Base-by-base conservation (phyloP, 345 rosid species). In the Bruguiera sexangula region DNA sequence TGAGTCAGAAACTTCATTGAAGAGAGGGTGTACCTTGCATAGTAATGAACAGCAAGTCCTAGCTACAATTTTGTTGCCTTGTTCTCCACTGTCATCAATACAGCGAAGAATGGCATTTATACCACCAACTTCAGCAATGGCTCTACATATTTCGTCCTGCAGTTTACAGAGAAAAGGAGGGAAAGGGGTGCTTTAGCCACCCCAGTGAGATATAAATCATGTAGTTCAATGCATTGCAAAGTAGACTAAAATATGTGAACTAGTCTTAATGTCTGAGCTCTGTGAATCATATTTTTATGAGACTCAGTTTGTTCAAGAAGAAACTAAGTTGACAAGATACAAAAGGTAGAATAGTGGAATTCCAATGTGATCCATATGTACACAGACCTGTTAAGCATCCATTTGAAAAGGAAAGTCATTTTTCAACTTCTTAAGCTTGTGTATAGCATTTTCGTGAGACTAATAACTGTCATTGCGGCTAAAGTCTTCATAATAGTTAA, bases 91-190 rank as follows among this genome's bases (percentile, higher is more conserved):
- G 59, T 83, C 88, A 81, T 87, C 96, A 74, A 92, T 86, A 62
- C 93, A 86, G 63, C 46, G 76, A 64, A 95, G 92, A 76, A 88
- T 82, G 21, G 77, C 86, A 75, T 90, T 91, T 37, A 95, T 87
- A 68, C 97, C 98, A 48, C 98, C 98, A 77, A 65, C 81, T 73
- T 92, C 96, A 34, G 98, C 98, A 55, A 95, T 89, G 69, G 88
- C 87, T 81, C 85, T 90, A 69, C 96, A 90, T 73, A 90, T 93
- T 73, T 81, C 91, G 75, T 91, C 93, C 93, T 91, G 87, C 61
- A 65, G 56, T 50, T 70, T 69, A 46, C n/a, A 46, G 7, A 26
- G 55, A 48, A 9, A 72, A 63, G 3, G 21, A 20, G 31, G 46
- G 31, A 19, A 52, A 6, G 18, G 73, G 57, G 36, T 20, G 24